These are phyloP conservation scores for Lachancea thermotolerans DNA, from an alignment of 805 yeast species.

Conservation along the genomic window DNA sequence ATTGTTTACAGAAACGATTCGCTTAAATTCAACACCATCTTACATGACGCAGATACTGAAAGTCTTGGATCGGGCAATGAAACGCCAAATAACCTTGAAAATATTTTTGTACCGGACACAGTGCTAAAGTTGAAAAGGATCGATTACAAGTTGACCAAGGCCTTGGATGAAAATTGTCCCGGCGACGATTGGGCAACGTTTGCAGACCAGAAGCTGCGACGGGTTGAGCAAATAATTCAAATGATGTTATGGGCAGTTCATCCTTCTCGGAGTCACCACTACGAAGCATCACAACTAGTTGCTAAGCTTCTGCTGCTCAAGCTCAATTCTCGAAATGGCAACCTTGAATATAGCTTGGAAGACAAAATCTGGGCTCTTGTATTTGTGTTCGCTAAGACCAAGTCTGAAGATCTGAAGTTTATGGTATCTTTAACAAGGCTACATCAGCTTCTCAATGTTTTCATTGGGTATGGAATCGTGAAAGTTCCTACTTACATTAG, in stretches of 20 bases:
- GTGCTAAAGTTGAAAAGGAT: slow-evolving; percentile 15
- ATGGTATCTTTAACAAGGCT: slow-evolving; percentile 29
- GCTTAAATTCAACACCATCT: slow-evolving; percentile 45
- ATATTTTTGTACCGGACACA: slow-evolving; percentile 6
- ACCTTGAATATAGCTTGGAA: slow-evolving; percentile 32
- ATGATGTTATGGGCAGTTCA: slow-evolving; percentile 29
- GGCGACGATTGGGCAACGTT: slow-evolving; percentile 30
- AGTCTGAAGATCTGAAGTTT: slow-evolving; percentile 22
- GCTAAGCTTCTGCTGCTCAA: slow-evolving; percentile 26
- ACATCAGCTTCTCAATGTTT: slow-evolving; percentile 40
- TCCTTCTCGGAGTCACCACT: slow-evolving; percentile 25
- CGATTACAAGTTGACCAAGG: slow-evolving; percentile 20
- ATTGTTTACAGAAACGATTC: slow-evolving; percentile 67
- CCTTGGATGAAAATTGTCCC: slow-evolving; percentile 24
- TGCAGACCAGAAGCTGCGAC: slow-evolving; percentile 23
- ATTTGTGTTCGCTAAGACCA: slow-evolving; percentile 32
- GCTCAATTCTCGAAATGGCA: slow-evolving; percentile 23
- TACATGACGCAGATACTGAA: slow-evolving; percentile 11
- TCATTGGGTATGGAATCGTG: slow-evolving; percentile 38
- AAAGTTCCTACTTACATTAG: slow-evolving; percentile 58
- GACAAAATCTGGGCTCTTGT: slow-evolving; percentile 32
- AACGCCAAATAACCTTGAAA: slow-evolving; percentile 12
- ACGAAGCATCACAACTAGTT: slow-evolving; percentile 28
- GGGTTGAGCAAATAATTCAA: slow-evolving; percentile 23
- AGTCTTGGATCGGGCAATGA: slow-evolving; percentile 19